These are phyloP conservation scores for Graphium sp. DNA, from an alignment of 2,329 filamentous ascomycete species.

Conservation along the genomic window DNA sequence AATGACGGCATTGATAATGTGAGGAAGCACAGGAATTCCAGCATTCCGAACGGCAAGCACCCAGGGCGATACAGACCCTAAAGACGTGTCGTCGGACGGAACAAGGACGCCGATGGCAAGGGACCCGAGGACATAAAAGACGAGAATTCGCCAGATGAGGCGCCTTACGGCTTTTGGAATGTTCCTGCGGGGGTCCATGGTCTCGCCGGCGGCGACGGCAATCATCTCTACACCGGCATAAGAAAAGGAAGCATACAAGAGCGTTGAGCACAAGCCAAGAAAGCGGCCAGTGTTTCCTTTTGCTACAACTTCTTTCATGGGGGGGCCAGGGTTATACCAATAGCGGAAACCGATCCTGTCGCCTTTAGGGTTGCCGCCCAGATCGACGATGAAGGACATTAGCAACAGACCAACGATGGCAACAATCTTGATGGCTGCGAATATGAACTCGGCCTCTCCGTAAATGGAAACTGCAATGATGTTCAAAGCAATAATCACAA, in stretches of 20 bases:
- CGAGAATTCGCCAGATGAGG: conserved; percentile 38
- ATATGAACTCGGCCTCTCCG: conserved; percentile 39
- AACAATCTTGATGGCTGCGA: conserved; percentile 37
- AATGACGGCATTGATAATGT: conserved; percentile 43
- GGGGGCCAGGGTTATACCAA: conserved; percentile 52
- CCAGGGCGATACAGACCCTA: conserved; percentile 40
- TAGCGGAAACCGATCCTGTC: conserved; percentile 48
- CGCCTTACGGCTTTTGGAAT: conserved; percentile 38
- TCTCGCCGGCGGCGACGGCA: conserved; percentile 45
- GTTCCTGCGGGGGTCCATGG: conserved; percentile 32
- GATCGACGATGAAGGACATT: conserved; percentile 43
- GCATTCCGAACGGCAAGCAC: conserved; percentile 35
- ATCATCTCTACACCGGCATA: conserved; percentile 50
- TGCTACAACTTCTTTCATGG: conserved; percentile 45
- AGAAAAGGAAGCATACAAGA: conserved; percentile 47
- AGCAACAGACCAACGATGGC: conserved; percentile 46
- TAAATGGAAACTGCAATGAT: conserved; percentile 33
- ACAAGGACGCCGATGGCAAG: conserved; percentile 56
- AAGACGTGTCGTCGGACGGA: conserved; percentile 39
- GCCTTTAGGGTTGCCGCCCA: conserved; percentile 42
- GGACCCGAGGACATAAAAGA: conserved; percentile 48
- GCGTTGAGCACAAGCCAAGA: conserved; percentile 47
- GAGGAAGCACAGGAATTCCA: conserved; percentile 27
- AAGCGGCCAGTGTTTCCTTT: conserved; percentile 46
- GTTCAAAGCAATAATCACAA: conserved; percentile 28